Conservation (phyloP, 139 green algal species). For the Volvox reticuliferus region DNA sequence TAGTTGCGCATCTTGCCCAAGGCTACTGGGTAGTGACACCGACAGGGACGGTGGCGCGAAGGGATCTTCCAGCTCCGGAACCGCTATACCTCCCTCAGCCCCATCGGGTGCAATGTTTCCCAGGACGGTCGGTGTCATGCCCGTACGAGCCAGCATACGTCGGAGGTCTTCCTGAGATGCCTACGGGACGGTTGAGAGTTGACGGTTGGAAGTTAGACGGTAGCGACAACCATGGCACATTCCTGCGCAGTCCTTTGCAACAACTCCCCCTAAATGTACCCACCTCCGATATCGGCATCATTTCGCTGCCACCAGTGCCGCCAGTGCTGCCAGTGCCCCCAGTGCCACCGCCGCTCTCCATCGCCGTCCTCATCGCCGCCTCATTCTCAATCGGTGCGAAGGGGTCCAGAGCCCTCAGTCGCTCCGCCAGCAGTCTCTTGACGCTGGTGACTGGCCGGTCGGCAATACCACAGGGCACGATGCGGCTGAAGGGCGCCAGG, state of each 20-base stretch:
- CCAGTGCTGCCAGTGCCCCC: no score
- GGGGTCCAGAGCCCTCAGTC: neutral
- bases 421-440: slow-evolving; percentile 36
- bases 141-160: slow-evolving; percentile 16
- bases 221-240: neutral
- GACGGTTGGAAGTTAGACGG: neutral
- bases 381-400: neutral
- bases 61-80: slow-evolving; percentile 4
- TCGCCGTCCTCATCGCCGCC: neutral
- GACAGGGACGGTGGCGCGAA: neutral
- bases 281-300: neutral
- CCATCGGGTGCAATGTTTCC: neutral
- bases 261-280: neutral
- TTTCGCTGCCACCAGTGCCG: neutral
- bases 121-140: neutral
- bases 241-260: neutral
- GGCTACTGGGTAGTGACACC: no score
- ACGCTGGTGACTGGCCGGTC: slow-evolving; percentile 60
- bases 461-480: slow-evolving; percentile 89
- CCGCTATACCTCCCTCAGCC: neutral
- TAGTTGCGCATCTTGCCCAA: neutral
- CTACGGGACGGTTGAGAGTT: no score
- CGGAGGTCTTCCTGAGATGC: slow-evolving; percentile 27
- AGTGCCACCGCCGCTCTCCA: neutral
- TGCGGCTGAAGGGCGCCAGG: slow-evolving; percentile 82